Percentiles rank a stretch among this genome's conserved stretches.
These are phyloP conservation scores for Blastobotrys muscicola DNA, from an alignment of 805 yeast genomes.

Conservation along the genomic window DNA sequence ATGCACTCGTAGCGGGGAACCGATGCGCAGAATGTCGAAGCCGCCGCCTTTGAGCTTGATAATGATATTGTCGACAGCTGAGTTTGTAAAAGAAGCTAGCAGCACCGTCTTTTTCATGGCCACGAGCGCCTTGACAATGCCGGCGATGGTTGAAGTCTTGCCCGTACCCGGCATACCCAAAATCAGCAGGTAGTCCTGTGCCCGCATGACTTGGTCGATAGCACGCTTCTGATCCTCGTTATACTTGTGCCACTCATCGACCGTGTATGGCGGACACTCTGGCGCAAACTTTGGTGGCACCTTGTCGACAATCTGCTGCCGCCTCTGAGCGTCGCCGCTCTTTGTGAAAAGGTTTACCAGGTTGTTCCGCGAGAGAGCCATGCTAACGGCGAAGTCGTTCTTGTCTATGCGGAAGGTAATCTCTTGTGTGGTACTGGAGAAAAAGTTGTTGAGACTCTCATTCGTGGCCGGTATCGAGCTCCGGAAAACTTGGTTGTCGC, in stretches of 20 bases:
- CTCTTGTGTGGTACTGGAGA: slow-evolving; percentile 6
- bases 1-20: slow-evolving; percentile 50
- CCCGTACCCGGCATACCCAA: slow-evolving; percentile 99
- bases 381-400: slow-evolving; percentile 66
- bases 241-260: slow-evolving; percentile 27
- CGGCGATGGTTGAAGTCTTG: slow-evolving; percentile 82
- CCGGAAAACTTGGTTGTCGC: slow-evolving; percentile 41
- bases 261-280: slow-evolving; percentile 3
- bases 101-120: slow-evolving; percentile 56
- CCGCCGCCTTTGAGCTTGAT: slow-evolving; percentile 48
- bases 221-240: slow-evolving; percentile 70
- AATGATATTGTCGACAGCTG: slow-evolving; percentile 91
- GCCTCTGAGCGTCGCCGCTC: slow-evolving; percentile 32
- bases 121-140: slow-evolving; percentile 54
- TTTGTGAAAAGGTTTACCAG: slow-evolving; percentile 55
- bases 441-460: slow-evolving; percentile 1
- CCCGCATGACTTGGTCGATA: slow-evolving; percentile 48
- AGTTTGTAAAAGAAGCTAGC: slow-evolving; percentile 81
- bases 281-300: slow-evolving; percentile 35
- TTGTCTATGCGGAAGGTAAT: slow-evolving; percentile 58
- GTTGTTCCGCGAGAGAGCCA: slow-evolving; percentile 70
- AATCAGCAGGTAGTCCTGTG: slow-evolving; percentile 70
- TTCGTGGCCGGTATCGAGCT: slow-evolving; percentile 32
- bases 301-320: slow-evolving; percentile 47
- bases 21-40: slow-evolving; percentile 56